Percentiles rank a stretch among this genome's conserved stretches.
phyloP scores from a whole-genome alignment of 345 rosid genomes.

The Schrenkiella parvula region DNA sequence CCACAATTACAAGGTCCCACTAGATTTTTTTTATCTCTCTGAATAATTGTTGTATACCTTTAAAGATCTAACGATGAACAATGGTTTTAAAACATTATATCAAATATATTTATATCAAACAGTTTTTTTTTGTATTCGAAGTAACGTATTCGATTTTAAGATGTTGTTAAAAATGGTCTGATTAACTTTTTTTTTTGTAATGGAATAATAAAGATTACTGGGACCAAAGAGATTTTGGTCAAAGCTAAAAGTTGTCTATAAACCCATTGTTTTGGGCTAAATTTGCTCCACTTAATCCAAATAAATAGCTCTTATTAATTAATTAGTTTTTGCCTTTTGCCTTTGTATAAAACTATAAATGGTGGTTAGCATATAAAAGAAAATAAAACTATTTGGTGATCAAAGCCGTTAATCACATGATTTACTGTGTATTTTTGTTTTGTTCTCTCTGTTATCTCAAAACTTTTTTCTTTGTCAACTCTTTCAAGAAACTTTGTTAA shows the following conservation, averaged over 20 bases:
- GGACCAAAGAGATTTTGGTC: conserved; percentile 24
- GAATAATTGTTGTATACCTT: background rate
- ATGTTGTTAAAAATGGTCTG: background rate
- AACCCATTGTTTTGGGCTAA: conserved; percentile 26
- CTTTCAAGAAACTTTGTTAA: too few relatives aligned
- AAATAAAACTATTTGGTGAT: background rate
- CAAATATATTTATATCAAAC: too few relatives aligned
- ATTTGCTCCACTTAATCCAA: conserved; percentile 21
- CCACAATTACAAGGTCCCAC: conserved; percentile 15
- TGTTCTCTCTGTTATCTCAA: background rate
- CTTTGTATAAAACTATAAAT: background rate
- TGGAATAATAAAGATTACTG: conserved; percentile 20
- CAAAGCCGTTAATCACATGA: background rate
- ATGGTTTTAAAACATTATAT: background rate
- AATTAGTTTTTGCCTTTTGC: background rate
- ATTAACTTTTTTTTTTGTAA: conserved; percentile 12
- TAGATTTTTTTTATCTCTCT: background rate
- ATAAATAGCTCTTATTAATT: background rate
- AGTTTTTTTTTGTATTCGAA: too few relatives aligned
- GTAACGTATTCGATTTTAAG: too few relatives aligned
- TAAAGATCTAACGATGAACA: background rate
- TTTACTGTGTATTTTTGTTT: background rate
- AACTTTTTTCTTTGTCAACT: too few relatives aligned
- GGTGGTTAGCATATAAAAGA: background rate
- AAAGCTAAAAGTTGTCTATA: conserved; percentile 13